Conservation (phyloP, 2,329 filamentous ascomycete genomes). For the Fusarium heterosporum region DNA sequence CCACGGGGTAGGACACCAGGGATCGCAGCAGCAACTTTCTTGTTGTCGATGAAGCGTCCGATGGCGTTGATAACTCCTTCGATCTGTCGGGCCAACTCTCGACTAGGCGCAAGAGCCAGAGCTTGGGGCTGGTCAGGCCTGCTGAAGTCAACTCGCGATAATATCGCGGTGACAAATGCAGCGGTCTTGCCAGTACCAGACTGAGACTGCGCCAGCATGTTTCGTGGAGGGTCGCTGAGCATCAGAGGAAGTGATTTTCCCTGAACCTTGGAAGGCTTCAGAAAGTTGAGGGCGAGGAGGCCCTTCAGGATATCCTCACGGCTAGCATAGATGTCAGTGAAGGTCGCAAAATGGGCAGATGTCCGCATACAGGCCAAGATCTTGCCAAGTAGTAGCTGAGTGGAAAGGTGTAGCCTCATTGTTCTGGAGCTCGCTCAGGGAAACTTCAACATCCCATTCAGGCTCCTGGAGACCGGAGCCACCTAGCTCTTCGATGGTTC, state of each 20-base stretch:
- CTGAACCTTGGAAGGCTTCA: slow-evolving; percentile 97
- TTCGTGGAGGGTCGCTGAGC: slow-evolving; percentile 84
- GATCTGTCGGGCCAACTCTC: slow-evolving; percentile 95
- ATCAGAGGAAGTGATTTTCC: slow-evolving; percentile 93
- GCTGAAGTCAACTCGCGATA: slow-evolving; percentile 84
- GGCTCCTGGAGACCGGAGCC: slow-evolving; percentile 74
- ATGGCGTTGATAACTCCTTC: slow-evolving; percentile 85
- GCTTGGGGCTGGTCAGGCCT: slow-evolving; percentile 81
- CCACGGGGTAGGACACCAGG: slow-evolving; percentile 79
- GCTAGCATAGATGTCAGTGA: slow-evolving; percentile 40
- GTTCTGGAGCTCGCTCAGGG: slow-evolving; percentile 87
- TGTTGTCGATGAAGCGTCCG: slow-evolving; percentile 82
- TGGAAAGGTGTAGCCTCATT: slow-evolving; percentile 89
- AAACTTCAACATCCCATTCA: slow-evolving; percentile 90
- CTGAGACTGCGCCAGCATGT: slow-evolving; percentile 99
- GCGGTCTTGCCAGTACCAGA: slow-evolving; percentile 98
- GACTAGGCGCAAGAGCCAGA: slow-evolving; percentile 88
- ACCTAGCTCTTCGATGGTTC: slow-evolving; percentile 51
- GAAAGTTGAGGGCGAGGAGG: slow-evolving; percentile 84
- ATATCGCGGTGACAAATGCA: slow-evolving; percentile 91
- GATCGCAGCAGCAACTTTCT: slow-evolving; percentile 84
- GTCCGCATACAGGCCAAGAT: slow-evolving; percentile 78
- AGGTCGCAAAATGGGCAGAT: background rate
- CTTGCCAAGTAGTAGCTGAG: slow-evolving; percentile 85
- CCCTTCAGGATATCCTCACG: slow-evolving; percentile 76